Evolutionary conservation across 164 flowering plant species (phyloP).

Genomic region (Sextonia rubra): DNA sequence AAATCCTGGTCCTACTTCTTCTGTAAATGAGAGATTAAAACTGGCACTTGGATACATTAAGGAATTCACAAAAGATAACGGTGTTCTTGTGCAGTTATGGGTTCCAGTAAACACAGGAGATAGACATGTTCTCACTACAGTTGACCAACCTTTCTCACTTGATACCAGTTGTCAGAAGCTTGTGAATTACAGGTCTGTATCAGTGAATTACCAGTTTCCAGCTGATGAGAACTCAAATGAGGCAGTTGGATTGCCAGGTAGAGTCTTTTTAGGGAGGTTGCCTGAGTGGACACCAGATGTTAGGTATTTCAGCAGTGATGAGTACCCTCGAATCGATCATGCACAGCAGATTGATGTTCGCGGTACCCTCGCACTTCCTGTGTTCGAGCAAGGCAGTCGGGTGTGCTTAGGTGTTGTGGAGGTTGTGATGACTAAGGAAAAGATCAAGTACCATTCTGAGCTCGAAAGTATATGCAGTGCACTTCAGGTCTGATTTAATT

Average conservation of each 20-base stretch:
- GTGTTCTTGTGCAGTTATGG: slow-evolving; percentile 81
- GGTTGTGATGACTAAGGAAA: slow-evolving; percentile 59
- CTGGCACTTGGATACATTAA: slow-evolving; percentile 47
- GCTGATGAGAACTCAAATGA: slow-evolving; percentile 54
- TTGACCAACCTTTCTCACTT: slow-evolving; percentile 51
- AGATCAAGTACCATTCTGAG: slow-evolving; percentile 52
- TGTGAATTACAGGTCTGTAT: slow-evolving; percentile 53
- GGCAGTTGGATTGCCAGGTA: slow-evolving; percentile 65
- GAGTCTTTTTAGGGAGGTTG: slow-evolving; percentile 65
- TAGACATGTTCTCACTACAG: slow-evolving; percentile 49
- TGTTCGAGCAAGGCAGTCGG: slow-evolving; percentile 67
- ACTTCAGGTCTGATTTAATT: slow-evolving; percentile 52
- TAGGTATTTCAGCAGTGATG: slow-evolving; percentile 58
- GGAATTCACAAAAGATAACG: slow-evolving; percentile 37
- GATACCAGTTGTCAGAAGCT: slow-evolving; percentile 43
- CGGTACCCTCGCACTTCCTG: slow-evolving; percentile 83
- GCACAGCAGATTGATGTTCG: slow-evolving; percentile 65
- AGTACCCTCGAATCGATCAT: slow-evolving; percentile 58
- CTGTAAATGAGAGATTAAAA: slow-evolving; percentile 59
- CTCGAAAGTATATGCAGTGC: slow-evolving; percentile 84
- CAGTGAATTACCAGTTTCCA: slow-evolving; percentile 54
- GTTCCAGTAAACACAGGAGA: slow-evolving; percentile 59
- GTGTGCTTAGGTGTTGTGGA: slow-evolving; percentile 87
- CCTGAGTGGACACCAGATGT: slow-evolving; percentile 98
- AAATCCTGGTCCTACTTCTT: slow-evolving; percentile 26